Evolutionary conservation across 345 rosid genomes (phyloP).

Genomic region (Microcos paniculata): DNA sequence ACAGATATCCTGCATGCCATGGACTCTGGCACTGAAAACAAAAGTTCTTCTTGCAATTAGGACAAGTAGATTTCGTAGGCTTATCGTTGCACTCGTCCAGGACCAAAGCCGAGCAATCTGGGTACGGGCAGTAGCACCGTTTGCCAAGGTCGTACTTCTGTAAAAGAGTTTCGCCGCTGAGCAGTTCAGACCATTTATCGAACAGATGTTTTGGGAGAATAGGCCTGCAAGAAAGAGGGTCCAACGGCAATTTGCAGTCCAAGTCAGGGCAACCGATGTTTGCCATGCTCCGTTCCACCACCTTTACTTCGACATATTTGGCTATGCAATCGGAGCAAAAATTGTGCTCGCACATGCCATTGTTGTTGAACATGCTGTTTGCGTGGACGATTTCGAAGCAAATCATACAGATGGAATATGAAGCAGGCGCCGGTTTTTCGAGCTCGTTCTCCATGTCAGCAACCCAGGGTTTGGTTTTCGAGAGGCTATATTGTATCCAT

Average conservation of each 20-base stretch:
- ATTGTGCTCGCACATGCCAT: background rate
- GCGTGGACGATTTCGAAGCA: background rate
- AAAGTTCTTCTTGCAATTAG: background rate
- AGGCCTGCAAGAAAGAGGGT: background rate
- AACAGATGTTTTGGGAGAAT: background rate
- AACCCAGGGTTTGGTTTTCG: too few relatives aligned
- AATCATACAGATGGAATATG: background rate
- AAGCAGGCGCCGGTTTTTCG: background rate
- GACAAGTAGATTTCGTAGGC: background rate
- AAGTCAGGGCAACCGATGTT: background rate
- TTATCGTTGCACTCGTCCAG: background rate
- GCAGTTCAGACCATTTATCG: background rate
- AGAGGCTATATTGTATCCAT: too few relatives aligned
- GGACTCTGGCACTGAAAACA: too few relatives aligned
- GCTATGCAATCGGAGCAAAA: constrained; percentile 6
- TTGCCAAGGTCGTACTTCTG: background rate
- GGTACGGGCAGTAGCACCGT: background rate
- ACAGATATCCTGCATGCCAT: too few relatives aligned
- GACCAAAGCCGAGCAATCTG: background rate
- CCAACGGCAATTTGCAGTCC: background rate
- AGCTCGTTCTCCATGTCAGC: background rate
- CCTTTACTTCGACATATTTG: background rate
- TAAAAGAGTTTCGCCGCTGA: background rate
- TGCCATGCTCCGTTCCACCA: background rate
- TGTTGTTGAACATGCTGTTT: background rate